Conservation (phyloP, 345 rosid species). For the Draba incana region DNA sequence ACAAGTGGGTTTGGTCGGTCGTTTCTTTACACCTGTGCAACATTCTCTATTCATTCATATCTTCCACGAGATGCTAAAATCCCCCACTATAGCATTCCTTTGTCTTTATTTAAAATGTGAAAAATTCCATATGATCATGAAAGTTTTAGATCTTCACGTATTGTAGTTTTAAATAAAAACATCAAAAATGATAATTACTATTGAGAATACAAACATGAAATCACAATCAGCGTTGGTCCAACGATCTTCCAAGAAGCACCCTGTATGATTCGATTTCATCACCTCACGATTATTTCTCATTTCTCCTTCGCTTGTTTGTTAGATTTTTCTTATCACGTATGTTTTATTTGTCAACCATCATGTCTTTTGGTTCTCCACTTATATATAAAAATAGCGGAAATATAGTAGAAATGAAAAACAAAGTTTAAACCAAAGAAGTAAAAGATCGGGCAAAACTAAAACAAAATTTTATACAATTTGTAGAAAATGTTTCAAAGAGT, state of each 20-base stretch:
- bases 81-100: slow-evolving; percentile 26
- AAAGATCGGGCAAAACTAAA: too few species aligned
- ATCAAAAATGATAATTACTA: neutral
- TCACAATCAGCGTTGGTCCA: slow-evolving; percentile 37
- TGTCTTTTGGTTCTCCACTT: too few species aligned
- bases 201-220: slow-evolving; percentile 35
- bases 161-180: neutral
- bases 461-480: too few species aligned
- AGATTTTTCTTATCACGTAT: slow-evolving; percentile 4
- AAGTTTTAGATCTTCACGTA: slow-evolving; percentile 5
- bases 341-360: neutral
- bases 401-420: too few species aligned
- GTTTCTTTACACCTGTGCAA: slow-evolving; percentile 36
- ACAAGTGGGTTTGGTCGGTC: slow-evolving; percentile 46
- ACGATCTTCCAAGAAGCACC: slow-evolving; percentile 29
- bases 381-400: too few species aligned
- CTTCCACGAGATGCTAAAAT: slow-evolving; percentile 44
- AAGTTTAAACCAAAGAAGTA: too few species aligned
- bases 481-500: too few species aligned
- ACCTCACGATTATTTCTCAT: slow-evolving; percentile 15
- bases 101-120: slow-evolving; percentile 10
- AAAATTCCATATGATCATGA: neutral
- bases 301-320: slow-evolving; percentile 15
- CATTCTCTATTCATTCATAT: slow-evolving; percentile 43
- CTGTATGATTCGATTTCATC: slow-evolving; percentile 36